Base-by-base conservation (phyloP, 148 eudicot species). In the Rhododendron griersonianum region DNA sequence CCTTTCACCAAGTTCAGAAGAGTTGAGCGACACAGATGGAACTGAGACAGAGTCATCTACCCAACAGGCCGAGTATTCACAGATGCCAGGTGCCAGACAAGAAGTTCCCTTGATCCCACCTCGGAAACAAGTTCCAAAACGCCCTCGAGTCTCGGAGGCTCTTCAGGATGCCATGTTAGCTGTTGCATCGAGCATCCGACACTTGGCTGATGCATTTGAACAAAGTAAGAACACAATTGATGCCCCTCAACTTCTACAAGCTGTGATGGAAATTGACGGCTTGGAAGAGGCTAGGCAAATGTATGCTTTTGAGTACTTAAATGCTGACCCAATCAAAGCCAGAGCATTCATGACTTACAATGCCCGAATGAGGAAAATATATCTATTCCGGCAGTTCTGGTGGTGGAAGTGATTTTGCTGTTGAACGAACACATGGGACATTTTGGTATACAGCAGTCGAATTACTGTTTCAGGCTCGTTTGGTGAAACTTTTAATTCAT, bases 1-100 rank as follows among this genome's bases (percentile, higher is more conserved):
- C 80, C 86, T 33, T 74, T 84, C 86, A 84, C 86, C 48, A 73
- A 84, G 80, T 84, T 84, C 86, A 33, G 86, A 84, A 84, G 86
- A 69, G 11, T 15, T 45, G 21, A 74, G 80, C 19, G 86, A 84
- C 67, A 50, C 86, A 30, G 86, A 84, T 74, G 86, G 86, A 19
- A 84, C 86, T 18, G 86, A 84, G 80, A 84, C 86, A 84, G 69
- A 84, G 47, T 74, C 86, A 51, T 84, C 86, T 74, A 51, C 80
- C 67, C 80, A 18, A 37, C 80, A 84, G 33, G 48, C 80, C 2
- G 86, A 84, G 67, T 51, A 74, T 84, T 8, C 61, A 65, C 80
- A 84, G 67, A 47, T 83, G 85, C 86, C 86, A 21, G 86, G 67
- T 33, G 67, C 33, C n/a, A 50, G 86, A 74, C 80, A 50, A 35